Evolutionary conservation across 768 basidiomycete genomes (phyloP), one percentile per base, ranked within the genome.

Genomic region (Tulasnella calospora): DNA sequence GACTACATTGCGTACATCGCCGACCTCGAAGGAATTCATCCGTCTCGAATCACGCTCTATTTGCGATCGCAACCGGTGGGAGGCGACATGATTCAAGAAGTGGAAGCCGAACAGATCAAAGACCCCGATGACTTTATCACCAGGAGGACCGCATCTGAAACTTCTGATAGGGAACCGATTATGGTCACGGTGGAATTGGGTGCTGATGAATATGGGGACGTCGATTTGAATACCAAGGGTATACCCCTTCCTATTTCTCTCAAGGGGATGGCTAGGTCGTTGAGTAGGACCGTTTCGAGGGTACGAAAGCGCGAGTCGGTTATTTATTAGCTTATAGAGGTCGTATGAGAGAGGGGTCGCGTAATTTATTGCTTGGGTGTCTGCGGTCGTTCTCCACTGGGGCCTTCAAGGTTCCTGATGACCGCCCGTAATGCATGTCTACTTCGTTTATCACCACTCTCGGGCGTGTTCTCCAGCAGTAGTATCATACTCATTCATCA

Each of bases 1-100:
- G 36, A 41, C 36, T 73, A 73, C 71, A 73, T 73, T 23, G 71
- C 40, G 23, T 73, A 73, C 71, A 73, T 73, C 9, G 27, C 40
- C 12, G 46, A 40, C 5, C 71, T 40, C 71, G 71, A 73, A 40
- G 46, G 46, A 3, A 73, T 73, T 23, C 71, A 73, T 17, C 71
- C 71, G 23, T 41, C 71, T 13, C 71, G 71, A n/a, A 40, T 73
- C 36, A 73, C 38, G 17, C 38, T 73, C 17, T 73, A 17, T 38
- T n/a, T 67, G 4, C 61, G 61, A 15, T 67, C 61, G 9, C 30
- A 67, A 12, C 61, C 61, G 30, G 35, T 67, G 38, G 71, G 46
- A 27, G 38, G 71, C 71, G 46, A 40, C 71, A 73, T 67, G 61
- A 67, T 67, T 7, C 61, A 35, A 35, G 61, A 67, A 67, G 27